These are phyloP conservation scores for Datisca glomerata DNA, from an alignment of 306 rosid species.

Conservation along the genomic window DNA sequence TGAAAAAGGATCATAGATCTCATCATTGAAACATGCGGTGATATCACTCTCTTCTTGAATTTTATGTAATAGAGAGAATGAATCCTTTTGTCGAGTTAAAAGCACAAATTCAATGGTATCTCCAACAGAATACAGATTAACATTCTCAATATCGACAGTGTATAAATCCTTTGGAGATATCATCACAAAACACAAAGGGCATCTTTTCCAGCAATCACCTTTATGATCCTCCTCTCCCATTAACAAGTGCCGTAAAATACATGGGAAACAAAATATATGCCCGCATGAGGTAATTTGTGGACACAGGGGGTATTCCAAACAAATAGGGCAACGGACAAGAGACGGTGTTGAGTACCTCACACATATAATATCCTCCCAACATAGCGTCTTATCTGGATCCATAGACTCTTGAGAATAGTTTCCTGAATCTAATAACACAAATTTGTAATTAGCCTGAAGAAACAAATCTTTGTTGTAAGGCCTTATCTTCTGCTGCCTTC, in stretches of 20 bases:
- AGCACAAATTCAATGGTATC: constrained; percentile 55
- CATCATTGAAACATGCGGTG: constrained; percentile 13
- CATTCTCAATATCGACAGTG: constrained; percentile 64
- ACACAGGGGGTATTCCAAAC: constrained; percentile 85
- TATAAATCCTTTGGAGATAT: constrained; percentile 74
- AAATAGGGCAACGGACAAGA: constrained; percentile 82
- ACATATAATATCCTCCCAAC: constrained; percentile 88
- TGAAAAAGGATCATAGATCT: constrained; percentile 55
- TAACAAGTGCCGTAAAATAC: constrained; percentile 67
- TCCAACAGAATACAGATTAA: constrained; percentile 50
- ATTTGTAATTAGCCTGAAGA: constrained; percentile 92
- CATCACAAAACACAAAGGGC: constrained; percentile 91
- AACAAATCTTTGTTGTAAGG: constrained; percentile 86
- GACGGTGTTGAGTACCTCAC: constrained; percentile 69
- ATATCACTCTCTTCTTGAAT: constrained; percentile 32
- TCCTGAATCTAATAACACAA: constrained; percentile 73
- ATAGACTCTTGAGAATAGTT: constrained; percentile 42
- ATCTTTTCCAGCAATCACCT: constrained; percentile 88
- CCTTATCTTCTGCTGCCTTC: constrained; percentile 65
- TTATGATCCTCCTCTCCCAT: constrained; percentile 88
- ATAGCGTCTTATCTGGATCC: constrained; percentile 95
- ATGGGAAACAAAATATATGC: constrained; percentile 90
- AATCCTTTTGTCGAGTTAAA: constrained; percentile 59
- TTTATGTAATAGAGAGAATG: constrained; percentile 33
- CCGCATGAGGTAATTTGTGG: constrained; percentile 97